Evolutionary conservation across 345 rosid genomes (phyloP).

Genomic region (Geranium rotundifolium): DNA sequence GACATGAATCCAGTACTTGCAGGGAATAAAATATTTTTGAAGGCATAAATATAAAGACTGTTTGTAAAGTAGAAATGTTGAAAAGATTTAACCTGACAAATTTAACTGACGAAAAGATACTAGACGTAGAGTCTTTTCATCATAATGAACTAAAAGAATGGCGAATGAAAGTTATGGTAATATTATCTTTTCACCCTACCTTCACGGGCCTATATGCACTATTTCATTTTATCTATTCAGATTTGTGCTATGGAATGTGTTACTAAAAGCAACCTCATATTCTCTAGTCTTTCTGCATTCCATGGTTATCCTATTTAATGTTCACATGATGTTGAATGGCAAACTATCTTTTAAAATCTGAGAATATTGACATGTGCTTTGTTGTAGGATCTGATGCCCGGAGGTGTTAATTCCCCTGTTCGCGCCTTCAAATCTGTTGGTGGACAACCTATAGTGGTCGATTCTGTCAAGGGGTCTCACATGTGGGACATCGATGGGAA

Average conservation of each 20-base stretch:
- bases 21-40: background rate
- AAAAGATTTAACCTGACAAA: background rate
- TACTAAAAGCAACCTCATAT: background rate
- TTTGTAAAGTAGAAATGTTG: background rate
- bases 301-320: background rate
- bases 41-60: background rate
- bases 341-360: background rate
- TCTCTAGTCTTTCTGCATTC: background rate
- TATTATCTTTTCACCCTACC: background rate
- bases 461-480: slow-evolving; percentile 82
- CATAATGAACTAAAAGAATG: background rate
- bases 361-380: background rate
- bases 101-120: background rate
- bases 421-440: slow-evolving; percentile 98
- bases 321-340: background rate
- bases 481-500: slow-evolving; percentile 98
- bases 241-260: background rate
- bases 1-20: too few species aligned
- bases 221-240: background rate
- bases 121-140: background rate
- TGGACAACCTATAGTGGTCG: slow-evolving; percentile 79
- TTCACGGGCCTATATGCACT: background rate
- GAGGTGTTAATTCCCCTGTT: slow-evolving; percentile 92
- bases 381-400: slow-evolving; percentile 82
- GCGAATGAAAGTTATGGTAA: background rate